phyloP scores from a whole-genome alignment of 345 rosid genomes.

The Pugionium dolabratum region DNA sequence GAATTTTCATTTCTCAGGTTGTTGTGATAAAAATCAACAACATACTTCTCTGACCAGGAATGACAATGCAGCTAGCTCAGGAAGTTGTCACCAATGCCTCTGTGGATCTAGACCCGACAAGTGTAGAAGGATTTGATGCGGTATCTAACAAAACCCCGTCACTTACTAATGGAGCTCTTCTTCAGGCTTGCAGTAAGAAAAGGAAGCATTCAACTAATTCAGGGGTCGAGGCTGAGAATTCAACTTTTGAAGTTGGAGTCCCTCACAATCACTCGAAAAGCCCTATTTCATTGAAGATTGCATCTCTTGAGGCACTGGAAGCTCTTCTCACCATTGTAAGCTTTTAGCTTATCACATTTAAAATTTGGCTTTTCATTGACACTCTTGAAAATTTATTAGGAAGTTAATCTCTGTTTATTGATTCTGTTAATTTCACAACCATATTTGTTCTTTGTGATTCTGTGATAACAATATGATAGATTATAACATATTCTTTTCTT shows the following conservation, averaged over 20 bases:
- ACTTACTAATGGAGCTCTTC: slow-evolving; percentile 35
- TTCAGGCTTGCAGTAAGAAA: slow-evolving; percentile 52
- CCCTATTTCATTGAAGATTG: slow-evolving; percentile 62
- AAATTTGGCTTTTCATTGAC: neutral
- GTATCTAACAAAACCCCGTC: slow-evolving; percentile 38
- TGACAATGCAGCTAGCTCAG: slow-evolving; percentile 64
- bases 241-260: slow-evolving; percentile 46
- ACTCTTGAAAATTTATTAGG: neutral
- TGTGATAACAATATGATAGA: neutral
- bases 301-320: slow-evolving; percentile 75
- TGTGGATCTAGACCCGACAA: slow-evolving; percentile 50
- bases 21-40: slow-evolving; percentile 11
- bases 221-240: slow-evolving; percentile 44
- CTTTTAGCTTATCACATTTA: neutral
- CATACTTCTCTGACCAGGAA: slow-evolving; percentile 53
- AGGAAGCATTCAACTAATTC: slow-evolving; percentile 53
- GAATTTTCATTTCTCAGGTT: neutral
- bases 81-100: slow-evolving; percentile 57
- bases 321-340: slow-evolving; percentile 79
- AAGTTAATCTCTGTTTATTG: neutral
- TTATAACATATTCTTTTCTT: neutral
- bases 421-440: no score
- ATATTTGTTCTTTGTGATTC: slow-evolving; percentile 1
- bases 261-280: slow-evolving; percentile 35
- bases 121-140: slow-evolving; percentile 37